Percentiles rank a stretch among this genome's conserved stretches.
These are phyloP conservation scores for Fusarium pseudonygamai DNA, from an alignment of 2,329 filamentous ascomycete genomes.

Conservation along the genomic window DNA sequence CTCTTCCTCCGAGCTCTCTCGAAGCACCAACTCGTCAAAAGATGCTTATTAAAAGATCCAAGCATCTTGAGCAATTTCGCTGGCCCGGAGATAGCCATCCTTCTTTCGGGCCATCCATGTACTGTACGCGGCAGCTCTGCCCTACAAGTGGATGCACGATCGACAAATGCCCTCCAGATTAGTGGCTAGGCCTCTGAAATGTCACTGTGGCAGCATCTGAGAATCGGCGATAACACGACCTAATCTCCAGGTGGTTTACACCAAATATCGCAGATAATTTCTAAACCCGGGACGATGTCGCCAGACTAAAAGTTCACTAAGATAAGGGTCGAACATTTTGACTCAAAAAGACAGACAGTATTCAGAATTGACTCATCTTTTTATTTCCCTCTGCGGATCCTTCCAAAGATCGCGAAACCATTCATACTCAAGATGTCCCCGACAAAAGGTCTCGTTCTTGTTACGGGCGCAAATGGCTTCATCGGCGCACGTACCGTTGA, in stretches of 20 bases:
- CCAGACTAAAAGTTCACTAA: background rate
- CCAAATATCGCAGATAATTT: background rate
- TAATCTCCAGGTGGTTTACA: background rate
- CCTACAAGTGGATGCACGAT: background rate
- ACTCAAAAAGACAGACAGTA: background rate
- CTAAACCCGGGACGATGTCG: background rate
- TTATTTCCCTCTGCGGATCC: background rate
- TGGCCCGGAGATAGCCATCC: background rate
- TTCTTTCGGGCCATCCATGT: background rate
- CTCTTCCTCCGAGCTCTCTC: background rate
- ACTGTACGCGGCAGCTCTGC: background rate
- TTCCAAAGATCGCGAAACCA: accelerated
- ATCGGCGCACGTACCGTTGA: constrained; percentile 16
- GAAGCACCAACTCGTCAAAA: too few species aligned
- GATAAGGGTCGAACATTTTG: background rate
- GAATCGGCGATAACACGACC: background rate
- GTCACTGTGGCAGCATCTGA: background rate
- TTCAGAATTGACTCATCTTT: too few species aligned
- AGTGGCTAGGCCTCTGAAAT: background rate
- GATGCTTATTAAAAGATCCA: too few species aligned
- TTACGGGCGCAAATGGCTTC: constrained; percentile 21
- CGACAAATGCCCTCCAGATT: background rate
- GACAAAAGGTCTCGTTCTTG: constrained; percentile 5
- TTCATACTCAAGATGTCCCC: background rate
- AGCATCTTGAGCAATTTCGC: too few species aligned